These are phyloP conservation scores for Cyberlindnera lachancei DNA, from an alignment of 805 yeast genomes.

Conservation along the genomic window DNA sequence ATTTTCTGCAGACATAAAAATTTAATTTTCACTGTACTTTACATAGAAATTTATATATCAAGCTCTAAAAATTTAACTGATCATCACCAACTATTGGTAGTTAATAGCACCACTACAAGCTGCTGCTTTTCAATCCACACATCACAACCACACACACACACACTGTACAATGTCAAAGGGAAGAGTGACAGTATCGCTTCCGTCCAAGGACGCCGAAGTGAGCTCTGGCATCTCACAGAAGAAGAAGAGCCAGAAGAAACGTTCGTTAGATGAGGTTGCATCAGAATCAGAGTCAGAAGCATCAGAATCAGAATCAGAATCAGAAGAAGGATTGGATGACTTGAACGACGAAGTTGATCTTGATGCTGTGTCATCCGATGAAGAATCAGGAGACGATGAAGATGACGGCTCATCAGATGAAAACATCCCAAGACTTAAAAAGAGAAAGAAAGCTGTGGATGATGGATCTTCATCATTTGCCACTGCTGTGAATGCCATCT, in stretches of 20 bases:
- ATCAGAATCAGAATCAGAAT: neutral
- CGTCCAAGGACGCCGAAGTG: conserved; percentile 4
- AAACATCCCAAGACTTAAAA: conserved; percentile 39
- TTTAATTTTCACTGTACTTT: too few species aligned
- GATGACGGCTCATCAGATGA: conserved; percentile 20
- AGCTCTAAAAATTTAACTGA: too few species aligned
- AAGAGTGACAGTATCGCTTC: conserved; percentile 14
- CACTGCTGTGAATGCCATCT: conserved; percentile 72
- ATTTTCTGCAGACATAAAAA: too few species aligned
- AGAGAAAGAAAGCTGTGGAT: conserved; percentile 49
- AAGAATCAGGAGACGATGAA: conserved; percentile 10
- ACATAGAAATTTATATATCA: too few species aligned
- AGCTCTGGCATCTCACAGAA: neutral
- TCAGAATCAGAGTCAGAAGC: neutral
- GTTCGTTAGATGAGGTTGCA: neutral
- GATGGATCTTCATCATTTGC: conserved; percentile 79
- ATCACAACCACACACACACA: too few species aligned
- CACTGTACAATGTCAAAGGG: conserved; percentile 17
- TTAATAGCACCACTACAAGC: neutral
- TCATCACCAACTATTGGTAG: too few species aligned
- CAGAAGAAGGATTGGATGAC: neutral
- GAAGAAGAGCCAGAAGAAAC: neutral
- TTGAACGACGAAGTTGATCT: conserved; percentile 8
- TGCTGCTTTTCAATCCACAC: too few species aligned
- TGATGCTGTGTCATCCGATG: conserved; percentile 7